Evolutionary conservation across 495 filamentous ascomycete genomes (phyloP).

Genomic region (Talaromyces wortmannii): DNA sequence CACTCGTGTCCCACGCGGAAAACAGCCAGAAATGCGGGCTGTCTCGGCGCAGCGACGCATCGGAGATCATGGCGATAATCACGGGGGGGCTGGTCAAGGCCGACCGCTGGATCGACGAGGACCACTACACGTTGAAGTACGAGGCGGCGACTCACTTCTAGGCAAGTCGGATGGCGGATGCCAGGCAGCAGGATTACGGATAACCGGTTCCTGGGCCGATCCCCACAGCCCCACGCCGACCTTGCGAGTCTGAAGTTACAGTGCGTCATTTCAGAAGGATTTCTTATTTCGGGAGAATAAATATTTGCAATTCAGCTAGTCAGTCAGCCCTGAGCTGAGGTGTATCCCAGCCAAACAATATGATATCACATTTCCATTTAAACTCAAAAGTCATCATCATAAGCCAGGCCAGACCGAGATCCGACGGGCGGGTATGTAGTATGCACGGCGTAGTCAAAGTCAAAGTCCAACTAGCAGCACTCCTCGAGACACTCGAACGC

Average conservation of each 20-base stretch:
- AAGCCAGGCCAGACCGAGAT: background rate
- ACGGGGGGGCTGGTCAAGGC: background rate
- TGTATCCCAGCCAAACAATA: background rate
- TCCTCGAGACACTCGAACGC: constrained; percentile 41
- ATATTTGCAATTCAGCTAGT: no score
- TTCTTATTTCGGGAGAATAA: no score
- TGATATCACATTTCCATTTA: no score
- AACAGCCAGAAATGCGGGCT: background rate
- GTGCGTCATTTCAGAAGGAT: no score
- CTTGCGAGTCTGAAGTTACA: background rate
- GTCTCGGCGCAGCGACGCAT: background rate
- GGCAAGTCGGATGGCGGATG: background rate
- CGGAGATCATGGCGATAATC: background rate
- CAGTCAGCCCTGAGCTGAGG: no score
- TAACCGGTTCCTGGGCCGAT: background rate
- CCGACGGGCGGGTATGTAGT: background rate
- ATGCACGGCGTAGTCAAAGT: no score
- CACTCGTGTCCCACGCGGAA: background rate
- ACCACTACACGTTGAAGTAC: constrained; percentile 13
- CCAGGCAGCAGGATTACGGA: background rate
- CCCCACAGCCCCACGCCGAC: background rate
- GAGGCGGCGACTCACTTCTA: constrained; percentile 4
- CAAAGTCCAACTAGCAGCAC: constrained; percentile 42
- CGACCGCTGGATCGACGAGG: background rate
- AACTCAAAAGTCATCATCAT: no score